phyloP scores from a whole-genome alignment of 108 stramenopile genomes.

The Conticribra weissflogii region DNA sequence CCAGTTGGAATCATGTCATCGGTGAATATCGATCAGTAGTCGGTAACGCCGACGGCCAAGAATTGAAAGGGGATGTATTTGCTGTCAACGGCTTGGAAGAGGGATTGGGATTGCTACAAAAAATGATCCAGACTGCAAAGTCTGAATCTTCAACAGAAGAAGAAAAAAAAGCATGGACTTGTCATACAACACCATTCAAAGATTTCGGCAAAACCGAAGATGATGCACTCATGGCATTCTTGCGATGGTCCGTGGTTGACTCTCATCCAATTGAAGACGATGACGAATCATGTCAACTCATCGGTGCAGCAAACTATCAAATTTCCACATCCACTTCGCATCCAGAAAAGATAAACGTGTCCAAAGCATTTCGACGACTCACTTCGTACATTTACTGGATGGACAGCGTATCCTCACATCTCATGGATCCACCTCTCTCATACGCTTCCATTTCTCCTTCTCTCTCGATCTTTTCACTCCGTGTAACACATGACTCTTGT shows the following conservation, averaged over 20 bases:
- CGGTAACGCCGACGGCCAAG: slow-evolving; percentile 43
- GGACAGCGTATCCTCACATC: slow-evolving; percentile 56
- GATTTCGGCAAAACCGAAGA: slow-evolving; percentile 50
- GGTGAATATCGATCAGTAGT: slow-evolving; percentile 45
- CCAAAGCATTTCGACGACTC: slow-evolving; percentile 71
- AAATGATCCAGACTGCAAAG: slow-evolving; percentile 31
- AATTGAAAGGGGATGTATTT: slow-evolving; percentile 38
- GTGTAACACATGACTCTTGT: slow-evolving; percentile 47
- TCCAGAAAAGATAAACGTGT: slow-evolving; percentile 53
- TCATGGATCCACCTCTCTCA: slow-evolving; percentile 53
- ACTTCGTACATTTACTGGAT: slow-evolving; percentile 68
- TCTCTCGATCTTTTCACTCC: slow-evolving; percentile 50
- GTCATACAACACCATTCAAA: slow-evolving; percentile 31
- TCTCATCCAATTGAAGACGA: slow-evolving; percentile 26
- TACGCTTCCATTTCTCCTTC: slow-evolving; percentile 44
- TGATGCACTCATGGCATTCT: slow-evolving; percentile 54
- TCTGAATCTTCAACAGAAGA: slow-evolving; percentile 23
- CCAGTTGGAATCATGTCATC: slow-evolving; percentile 50
- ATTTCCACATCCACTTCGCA: slow-evolving; percentile 3
- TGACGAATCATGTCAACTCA: slow-evolving; percentile 33
- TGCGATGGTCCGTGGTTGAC: slow-evolving; percentile 50
- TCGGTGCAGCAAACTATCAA: slow-evolving; percentile 41
- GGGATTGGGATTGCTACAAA: slow-evolving; percentile 26
- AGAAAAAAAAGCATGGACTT: slow-evolving; percentile 36
- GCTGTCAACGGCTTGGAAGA: slow-evolving; percentile 24